Conservation (phyloP, 2,329 filamentous ascomycete genomes). For the Lecanoromycetidae sp. region DNA sequence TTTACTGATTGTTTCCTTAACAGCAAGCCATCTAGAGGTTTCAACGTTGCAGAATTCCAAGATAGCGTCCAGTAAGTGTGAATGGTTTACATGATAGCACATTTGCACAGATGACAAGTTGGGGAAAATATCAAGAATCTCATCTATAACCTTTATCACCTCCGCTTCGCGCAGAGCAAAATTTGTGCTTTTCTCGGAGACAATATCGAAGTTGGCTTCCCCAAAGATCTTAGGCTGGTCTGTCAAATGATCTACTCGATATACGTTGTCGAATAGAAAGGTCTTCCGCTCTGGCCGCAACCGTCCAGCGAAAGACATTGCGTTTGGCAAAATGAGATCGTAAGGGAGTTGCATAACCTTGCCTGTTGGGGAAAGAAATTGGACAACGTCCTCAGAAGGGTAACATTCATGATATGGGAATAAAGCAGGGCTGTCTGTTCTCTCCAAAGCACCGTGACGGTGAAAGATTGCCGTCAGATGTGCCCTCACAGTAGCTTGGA, state of each 20-base stretch:
- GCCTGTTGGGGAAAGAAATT: slow-evolving; percentile 69
- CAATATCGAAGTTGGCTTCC: slow-evolving; percentile 92
- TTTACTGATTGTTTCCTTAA: slow-evolving; percentile 75
- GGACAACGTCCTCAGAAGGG: slow-evolving; percentile 45
- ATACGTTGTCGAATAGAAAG: slow-evolving; percentile 80
- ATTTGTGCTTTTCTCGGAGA: slow-evolving; percentile 71
- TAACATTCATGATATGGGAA: slow-evolving; percentile 79
- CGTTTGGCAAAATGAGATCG: slow-evolving; percentile 81
- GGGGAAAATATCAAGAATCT: slow-evolving; percentile 72
- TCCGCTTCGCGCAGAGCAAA: slow-evolving; percentile 85
- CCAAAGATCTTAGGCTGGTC: slow-evolving; percentile 71
- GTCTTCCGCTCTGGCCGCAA: slow-evolving; percentile 50
- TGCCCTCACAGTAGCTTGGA: slow-evolving; percentile 62
- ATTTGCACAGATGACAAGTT: slow-evolving; percentile 58
- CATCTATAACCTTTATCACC: slow-evolving; percentile 85
- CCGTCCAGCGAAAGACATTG: slow-evolving; percentile 66
- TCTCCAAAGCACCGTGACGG: slow-evolving; percentile 76
- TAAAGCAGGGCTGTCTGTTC: slow-evolving; percentile 54
- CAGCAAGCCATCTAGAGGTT: slow-evolving; percentile 51
- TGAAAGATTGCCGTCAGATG: slow-evolving; percentile 68
- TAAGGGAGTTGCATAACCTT: slow-evolving; percentile 90
- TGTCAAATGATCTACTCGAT: slow-evolving; percentile 56
- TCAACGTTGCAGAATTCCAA: slow-evolving; percentile 81
- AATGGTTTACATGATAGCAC: slow-evolving; percentile 86
- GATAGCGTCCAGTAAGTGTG: slow-evolving; percentile 72